Evolutionary conservation across 2,329 filamentous ascomycete species (phyloP).

Genomic region (Fusarium sp.): DNA sequence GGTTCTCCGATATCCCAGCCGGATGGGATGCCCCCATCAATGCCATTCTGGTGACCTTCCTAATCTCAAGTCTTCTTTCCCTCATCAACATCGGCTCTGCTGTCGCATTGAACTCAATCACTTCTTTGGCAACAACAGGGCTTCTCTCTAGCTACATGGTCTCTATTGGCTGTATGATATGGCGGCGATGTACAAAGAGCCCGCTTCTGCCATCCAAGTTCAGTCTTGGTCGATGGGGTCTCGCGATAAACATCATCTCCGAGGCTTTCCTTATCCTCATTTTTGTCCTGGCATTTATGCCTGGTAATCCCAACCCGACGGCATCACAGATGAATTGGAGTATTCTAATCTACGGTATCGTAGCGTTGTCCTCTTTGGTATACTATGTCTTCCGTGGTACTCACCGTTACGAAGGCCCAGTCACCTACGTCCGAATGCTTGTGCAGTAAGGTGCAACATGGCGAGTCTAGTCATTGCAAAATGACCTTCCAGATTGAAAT

Average conservation of each 20-base stretch:
- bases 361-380: slow-evolving; percentile 7
- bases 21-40: slow-evolving; percentile 34
- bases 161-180: slow-evolving; percentile 35
- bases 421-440: slow-evolving; percentile 27
- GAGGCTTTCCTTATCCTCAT: slow-evolving; percentile 28
- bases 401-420: slow-evolving; percentile 32
- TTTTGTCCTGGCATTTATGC: slow-evolving; percentile 36
- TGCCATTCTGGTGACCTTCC: slow-evolving; percentile 30
- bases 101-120: slow-evolving; percentile 32
- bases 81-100: slow-evolving; percentile 37
- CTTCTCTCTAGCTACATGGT: slow-evolving; percentile 35
- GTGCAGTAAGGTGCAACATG: slow-evolving; percentile 2
- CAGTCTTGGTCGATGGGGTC: slow-evolving; percentile 24
- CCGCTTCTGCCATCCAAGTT: slow-evolving; percentile 28
- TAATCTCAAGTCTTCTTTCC: slow-evolving; percentile 25
- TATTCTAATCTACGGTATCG: slow-evolving; percentile 20
- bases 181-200: slow-evolving; percentile 24
- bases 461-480: not conserved
- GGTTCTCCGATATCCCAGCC: slow-evolving; percentile 24
- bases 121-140: slow-evolving; percentile 26
- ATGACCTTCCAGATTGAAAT: not conserved
- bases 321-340: slow-evolving; percentile 36
- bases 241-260: slow-evolving; percentile 28
- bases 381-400: slow-evolving; percentile 33
- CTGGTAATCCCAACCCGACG: slow-evolving; percentile 24